Evolutionary conservation across 441 rosid genomes (phyloP).

Genomic region (Geranium incanum): DNA sequence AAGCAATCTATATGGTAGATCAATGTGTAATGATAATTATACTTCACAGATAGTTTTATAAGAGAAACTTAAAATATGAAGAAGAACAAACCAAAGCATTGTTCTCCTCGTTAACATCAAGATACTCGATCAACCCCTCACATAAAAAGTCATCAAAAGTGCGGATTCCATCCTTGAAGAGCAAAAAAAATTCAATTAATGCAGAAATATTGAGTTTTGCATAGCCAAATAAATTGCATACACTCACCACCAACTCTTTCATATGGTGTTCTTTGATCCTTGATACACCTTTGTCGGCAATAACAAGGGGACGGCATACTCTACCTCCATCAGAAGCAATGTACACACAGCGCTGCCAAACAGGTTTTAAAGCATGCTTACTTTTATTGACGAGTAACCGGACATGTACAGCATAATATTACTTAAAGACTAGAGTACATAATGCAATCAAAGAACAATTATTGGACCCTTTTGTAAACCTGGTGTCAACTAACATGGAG

Average conservation of each 20-base stretch:
- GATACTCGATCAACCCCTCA: conserved; percentile 87
- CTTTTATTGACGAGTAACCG: not conserved
- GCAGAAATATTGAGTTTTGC: conserved; percentile 14
- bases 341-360: conserved; percentile 64
- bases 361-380: conserved; percentile 9
- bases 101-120: conserved; percentile 97
- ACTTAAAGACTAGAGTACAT: no score
- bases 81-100: conserved; percentile 72
- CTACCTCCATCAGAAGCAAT: conserved; percentile 99
- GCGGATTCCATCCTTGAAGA: conserved; percentile 70
- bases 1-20: conserved; percentile 61
- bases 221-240: conserved; percentile 20
- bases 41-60: not conserved
- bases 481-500: no score
- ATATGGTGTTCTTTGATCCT: conserved; percentile 87
- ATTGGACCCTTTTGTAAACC: no score
- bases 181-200: conserved; percentile 21
- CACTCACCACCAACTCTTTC: conserved; percentile 73
- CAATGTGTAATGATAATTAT: conserved; percentile 5
- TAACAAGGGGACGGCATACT: conserved; percentile 98
- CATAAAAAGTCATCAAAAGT: conserved; percentile 83
- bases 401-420: not conserved
- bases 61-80: conserved; percentile 10
- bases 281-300: conserved; percentile 88
- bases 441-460: no score